phyloP scores from a whole-genome alignment of 1,284 basidiomycete genomes.

The Austropuccinia psidii region DNA sequence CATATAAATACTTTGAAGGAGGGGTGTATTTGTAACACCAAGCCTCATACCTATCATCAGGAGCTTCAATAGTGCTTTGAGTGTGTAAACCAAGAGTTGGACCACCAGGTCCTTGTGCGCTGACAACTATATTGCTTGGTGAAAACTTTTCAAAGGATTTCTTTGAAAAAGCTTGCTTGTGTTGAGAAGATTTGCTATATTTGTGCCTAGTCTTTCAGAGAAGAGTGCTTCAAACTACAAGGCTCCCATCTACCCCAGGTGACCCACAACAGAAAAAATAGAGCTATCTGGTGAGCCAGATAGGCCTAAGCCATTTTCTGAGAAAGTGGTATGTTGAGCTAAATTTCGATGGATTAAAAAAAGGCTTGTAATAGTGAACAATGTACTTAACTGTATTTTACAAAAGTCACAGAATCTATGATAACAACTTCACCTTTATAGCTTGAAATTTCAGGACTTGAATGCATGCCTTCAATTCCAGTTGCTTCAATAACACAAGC shows the following conservation, averaged over 20 bases:
- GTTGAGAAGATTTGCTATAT: neutral
- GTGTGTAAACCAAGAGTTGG: no score
- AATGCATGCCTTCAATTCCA: no score
- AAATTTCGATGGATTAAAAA: no score
- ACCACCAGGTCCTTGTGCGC: neutral
- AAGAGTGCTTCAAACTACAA: no score
- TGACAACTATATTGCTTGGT: no score
- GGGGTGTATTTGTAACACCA: slow-evolving; percentile 44
- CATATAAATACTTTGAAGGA: slow-evolving; percentile 1
- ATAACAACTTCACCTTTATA: no score
- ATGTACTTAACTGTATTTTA: no score
- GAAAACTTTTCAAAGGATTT: neutral
- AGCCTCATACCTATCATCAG: slow-evolving; percentile 41
- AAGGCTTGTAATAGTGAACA: no score
- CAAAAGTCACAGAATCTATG: no score
- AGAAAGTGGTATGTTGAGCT: no score
- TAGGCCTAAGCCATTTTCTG: neutral
- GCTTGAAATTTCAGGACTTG: no score
- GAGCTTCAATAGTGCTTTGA: neutral
- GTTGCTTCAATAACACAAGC: neutral
- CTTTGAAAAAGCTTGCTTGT: neutral
- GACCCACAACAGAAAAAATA: neutral
- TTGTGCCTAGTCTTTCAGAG: neutral
- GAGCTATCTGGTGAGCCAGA: neutral
- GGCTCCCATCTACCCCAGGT: no score